phyloP scores from a whole-genome alignment of 2,329 filamentous ascomycete species.

The Apiospora hydei region DNA sequence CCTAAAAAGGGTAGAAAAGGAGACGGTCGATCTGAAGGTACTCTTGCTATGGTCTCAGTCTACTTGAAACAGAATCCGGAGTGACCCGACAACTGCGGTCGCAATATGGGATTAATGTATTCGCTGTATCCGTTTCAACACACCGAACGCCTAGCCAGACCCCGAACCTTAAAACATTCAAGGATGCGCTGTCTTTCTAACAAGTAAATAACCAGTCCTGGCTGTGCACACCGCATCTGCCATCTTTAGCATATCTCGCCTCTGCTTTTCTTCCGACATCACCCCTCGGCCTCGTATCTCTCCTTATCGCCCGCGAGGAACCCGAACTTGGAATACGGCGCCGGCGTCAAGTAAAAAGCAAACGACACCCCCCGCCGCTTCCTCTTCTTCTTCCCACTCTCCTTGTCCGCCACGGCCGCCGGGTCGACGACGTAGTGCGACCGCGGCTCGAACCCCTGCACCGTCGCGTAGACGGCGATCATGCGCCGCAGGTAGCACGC shows the following conservation, averaged over 20 bases:
- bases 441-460: constrained; percentile 26
- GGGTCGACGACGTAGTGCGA: constrained; percentile 1
- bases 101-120: background rate
- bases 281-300: background rate
- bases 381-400: background rate
- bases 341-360: background rate
- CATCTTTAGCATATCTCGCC: background rate
- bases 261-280: too few relatives aligned
- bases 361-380: background rate
- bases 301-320: background rate
- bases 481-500: constrained; percentile 60
- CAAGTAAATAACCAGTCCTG: too few relatives aligned
- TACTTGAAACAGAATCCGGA: background rate
- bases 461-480: constrained; percentile 30
- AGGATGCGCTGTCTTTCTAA: background rate
- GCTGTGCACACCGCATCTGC: background rate
- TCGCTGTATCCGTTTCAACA: background rate
- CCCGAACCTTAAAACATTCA: background rate
- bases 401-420: background rate
- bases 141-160: constrained; percentile 1
- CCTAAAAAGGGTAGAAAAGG: background rate
- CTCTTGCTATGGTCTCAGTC: background rate
- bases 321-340: constrained; percentile 9
- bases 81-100: background rate
- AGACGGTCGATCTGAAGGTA: background rate